phyloP scores from a whole-genome alignment of 1,284 basidiomycete genomes.

The Albatrellus sp. region DNA sequence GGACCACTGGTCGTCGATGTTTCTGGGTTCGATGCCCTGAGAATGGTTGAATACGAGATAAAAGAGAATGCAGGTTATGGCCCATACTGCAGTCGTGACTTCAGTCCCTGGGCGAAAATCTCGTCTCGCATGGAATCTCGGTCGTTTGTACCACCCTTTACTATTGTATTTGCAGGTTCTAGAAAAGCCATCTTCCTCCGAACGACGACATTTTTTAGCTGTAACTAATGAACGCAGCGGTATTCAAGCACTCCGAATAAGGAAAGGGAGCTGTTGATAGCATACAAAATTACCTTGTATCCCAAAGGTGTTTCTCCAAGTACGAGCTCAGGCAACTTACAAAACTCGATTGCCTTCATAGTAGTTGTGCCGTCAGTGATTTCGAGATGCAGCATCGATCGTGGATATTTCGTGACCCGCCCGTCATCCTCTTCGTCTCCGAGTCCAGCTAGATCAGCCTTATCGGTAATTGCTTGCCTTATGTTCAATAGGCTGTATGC shows the following conservation, averaged over 20 bases:
- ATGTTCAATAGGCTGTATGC: slow-evolving; percentile 57
- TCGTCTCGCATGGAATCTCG: slow-evolving; percentile 37
- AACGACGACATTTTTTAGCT: slow-evolving; percentile 49
- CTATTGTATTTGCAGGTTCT: slow-evolving; percentile 43
- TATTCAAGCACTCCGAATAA: not conserved
- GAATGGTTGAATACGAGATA: too few species aligned
- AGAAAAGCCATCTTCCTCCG: slow-evolving; percentile 56
- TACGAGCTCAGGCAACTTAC: slow-evolving; percentile 40
- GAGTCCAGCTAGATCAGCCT: slow-evolving; percentile 34
- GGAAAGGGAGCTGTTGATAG: not conserved
- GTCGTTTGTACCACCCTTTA: slow-evolving; percentile 48
- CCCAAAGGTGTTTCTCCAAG: slow-evolving; percentile 61
- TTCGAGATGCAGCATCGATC: slow-evolving; percentile 55
- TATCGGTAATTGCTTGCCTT: slow-evolving; percentile 49
- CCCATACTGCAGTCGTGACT: slow-evolving; percentile 46
- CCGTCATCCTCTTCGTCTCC: slow-evolving; percentile 55
- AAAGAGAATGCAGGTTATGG: too few species aligned
- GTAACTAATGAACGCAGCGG: slow-evolving; percentile 30
- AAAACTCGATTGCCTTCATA: slow-evolving; percentile 61
- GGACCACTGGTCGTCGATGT: too few species aligned
- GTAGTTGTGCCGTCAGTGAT: slow-evolving; percentile 52
- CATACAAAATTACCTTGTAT: slow-evolving; percentile 41
- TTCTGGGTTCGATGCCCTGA: too few species aligned
- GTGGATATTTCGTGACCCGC: slow-evolving; percentile 60
- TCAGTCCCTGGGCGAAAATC: slow-evolving; percentile 44